Percentiles rank a stretch among this genome's conserved stretches.
Evolutionary conservation across 805 yeast species (phyloP).

Genomic region (Jamesozyma rosinii): DNA sequence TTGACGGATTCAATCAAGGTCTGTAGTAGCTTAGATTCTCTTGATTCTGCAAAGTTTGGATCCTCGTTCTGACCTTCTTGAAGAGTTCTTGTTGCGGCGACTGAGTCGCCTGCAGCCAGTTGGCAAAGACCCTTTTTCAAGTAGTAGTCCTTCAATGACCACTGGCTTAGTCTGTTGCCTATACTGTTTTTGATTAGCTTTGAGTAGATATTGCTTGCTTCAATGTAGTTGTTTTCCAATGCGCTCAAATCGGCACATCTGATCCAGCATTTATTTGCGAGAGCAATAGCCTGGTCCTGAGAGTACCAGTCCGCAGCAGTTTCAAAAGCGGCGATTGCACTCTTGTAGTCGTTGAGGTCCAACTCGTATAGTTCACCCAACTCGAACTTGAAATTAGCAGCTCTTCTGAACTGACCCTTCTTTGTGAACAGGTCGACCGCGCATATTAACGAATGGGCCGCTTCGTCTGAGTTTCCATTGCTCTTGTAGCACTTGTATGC

Average conservation of each 20-base stretch:
- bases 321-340: slow-evolving; percentile 72
- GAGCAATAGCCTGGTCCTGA: slow-evolving; percentile 86
- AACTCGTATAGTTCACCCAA: slow-evolving; percentile 79
- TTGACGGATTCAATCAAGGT: slow-evolving; percentile 66
- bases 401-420: slow-evolving; percentile 92
- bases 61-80: slow-evolving; percentile 62
- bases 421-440: slow-evolving; percentile 80
- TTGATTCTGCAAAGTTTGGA: slow-evolving; percentile 57
- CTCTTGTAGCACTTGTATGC: slow-evolving; percentile 80
- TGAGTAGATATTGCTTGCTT: slow-evolving; percentile 72
- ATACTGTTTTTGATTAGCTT: slow-evolving; percentile 66
- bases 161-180: slow-evolving; percentile 66
- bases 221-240: slow-evolving; percentile 57
- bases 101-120: slow-evolving; percentile 74
- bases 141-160: slow-evolving; percentile 90
- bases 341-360: slow-evolving; percentile 53
- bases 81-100: slow-evolving; percentile 71
- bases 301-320: slow-evolving; percentile 94
- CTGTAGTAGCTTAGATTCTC: slow-evolving; percentile 62
- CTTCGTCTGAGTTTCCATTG: slow-evolving; percentile 47
- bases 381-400: slow-evolving; percentile 89
- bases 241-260: slow-evolving; percentile 88
- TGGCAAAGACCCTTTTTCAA: slow-evolving; percentile 75
- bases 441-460: slow-evolving; percentile 52
- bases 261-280: slow-evolving; percentile 77